phyloP scores from a whole-genome alignment of 768 basidiomycete species.

The Cyclocybe aegerita region DNA sequence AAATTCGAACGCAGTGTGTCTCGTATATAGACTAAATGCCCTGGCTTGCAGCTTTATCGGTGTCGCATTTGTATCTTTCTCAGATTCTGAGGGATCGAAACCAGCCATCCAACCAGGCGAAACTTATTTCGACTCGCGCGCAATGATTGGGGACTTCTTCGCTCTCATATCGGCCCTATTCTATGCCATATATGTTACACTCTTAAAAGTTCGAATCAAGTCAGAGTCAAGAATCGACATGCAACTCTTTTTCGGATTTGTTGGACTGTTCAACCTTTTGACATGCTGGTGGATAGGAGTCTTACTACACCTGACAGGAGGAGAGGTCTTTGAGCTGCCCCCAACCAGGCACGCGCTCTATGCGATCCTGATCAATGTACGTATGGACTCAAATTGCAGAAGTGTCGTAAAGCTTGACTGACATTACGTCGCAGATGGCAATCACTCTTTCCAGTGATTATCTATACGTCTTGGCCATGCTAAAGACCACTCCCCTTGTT shows the following conservation, averaged over 20 bases:
- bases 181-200: conserved; percentile 86
- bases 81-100: conserved; percentile 53
- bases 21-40: neutral
- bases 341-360: conserved; percentile 37
- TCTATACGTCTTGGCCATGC: conserved; percentile 86
- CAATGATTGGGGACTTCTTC: conserved; percentile 75
- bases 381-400: conserved; percentile 9
- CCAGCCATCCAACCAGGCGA: conserved; percentile 10
- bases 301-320: conserved; percentile 68
- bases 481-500: conserved; percentile 93
- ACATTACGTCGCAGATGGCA: conserved; percentile 53
- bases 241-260: conserved; percentile 95
- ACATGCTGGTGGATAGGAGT: conserved; percentile 76
- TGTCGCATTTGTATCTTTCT: conserved; percentile 84
- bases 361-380: conserved; percentile 38
- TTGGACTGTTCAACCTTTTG: conserved; percentile 83
- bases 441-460: conserved; percentile 87
- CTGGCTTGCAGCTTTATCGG: conserved; percentile 52
- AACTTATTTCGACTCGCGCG: conserved; percentile 23
- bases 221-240: conserved; percentile 85
- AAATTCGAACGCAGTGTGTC: conserved; percentile 10
- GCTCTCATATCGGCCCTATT: conserved; percentile 86
- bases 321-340: conserved; percentile 78
- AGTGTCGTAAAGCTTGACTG: neutral
- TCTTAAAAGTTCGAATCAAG: conserved; percentile 85